These are phyloP conservation scores for Diaporthe destruens DNA, from an alignment of 2,329 filamentous ascomycete genomes.

Conservation along the genomic window DNA sequence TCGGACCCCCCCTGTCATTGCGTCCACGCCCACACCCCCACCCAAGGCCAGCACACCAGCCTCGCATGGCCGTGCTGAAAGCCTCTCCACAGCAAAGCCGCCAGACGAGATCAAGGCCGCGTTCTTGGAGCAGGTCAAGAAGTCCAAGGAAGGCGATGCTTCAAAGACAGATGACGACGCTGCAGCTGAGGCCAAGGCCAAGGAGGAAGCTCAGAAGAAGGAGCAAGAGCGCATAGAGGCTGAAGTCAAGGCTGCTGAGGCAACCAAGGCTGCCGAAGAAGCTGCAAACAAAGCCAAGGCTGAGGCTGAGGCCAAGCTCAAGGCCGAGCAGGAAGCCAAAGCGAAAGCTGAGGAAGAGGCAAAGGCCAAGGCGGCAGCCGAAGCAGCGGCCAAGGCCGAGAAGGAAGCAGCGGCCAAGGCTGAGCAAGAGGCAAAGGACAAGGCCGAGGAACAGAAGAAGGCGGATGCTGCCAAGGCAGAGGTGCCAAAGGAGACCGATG, in stretches of 20 bases:
- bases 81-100: constrained; percentile 74
- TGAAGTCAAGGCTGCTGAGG: constrained; percentile 46
- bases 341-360: constrained; percentile 46
- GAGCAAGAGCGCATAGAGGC: constrained; percentile 46
- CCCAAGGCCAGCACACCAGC: constrained; percentile 76
- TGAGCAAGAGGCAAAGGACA: constrained; percentile 50
- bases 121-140: constrained; percentile 82
- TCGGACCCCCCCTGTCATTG: constrained; percentile 77
- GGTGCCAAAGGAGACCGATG: constrained; percentile 50
- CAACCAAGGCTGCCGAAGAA: constrained; percentile 48
- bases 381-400: constrained; percentile 55
- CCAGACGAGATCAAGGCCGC: constrained; percentile 86
- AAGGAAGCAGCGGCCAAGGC: constrained; percentile 55
- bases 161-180: constrained; percentile 51
- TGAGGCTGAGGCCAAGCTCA: constrained; percentile 49
- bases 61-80: constrained; percentile 79
- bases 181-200: constrained; percentile 46
- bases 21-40: constrained; percentile 83
- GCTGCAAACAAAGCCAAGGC: constrained; percentile 42
- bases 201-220: constrained; percentile 45
- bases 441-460: constrained; percentile 51
- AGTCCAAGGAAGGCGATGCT: constrained; percentile 64
- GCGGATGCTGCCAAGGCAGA: constrained; percentile 48
- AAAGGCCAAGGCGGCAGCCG: constrained; percentile 48
- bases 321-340: constrained; percentile 48